A percentile compares a stretch with the other conserved stretches of the same genome.
Conservation (phyloP, 164 flowering plant genomes). For the Macadamia tetraphylla region DNA sequence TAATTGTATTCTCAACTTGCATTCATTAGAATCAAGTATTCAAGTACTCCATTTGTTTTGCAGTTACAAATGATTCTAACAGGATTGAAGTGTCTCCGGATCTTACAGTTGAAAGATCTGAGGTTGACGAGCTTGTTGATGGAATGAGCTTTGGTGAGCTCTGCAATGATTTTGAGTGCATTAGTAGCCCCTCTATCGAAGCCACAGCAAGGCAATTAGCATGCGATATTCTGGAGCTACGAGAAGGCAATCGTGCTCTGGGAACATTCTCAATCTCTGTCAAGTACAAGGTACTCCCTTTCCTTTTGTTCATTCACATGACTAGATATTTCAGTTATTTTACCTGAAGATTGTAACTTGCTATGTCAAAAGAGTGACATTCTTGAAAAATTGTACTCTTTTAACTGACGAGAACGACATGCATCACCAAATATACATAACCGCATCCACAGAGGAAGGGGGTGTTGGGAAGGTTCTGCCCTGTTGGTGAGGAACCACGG, state of each 20-base stretch:
- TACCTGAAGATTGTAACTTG: no score
- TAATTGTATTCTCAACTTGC: background rate
- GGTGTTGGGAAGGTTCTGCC: no score
- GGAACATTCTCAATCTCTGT: slow-evolving; percentile 71
- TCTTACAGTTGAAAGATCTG: slow-evolving; percentile 34
- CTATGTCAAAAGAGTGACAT: no score
- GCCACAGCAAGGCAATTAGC: slow-evolving; percentile 87
- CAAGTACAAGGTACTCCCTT: slow-evolving; percentile 60
- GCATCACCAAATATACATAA: no score
- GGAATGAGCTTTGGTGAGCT: slow-evolving; percentile 89
- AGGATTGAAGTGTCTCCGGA: slow-evolving; percentile 28
- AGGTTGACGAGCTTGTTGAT: slow-evolving; percentile 79
- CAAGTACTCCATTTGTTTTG: background rate
- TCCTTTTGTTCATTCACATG: no score
- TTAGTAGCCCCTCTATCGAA: slow-evolving; percentile 84
- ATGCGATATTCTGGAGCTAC: slow-evolving; percentile 77
- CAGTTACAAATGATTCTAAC: slow-evolving; percentile 45
- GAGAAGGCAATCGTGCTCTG: slow-evolving; percentile 79
- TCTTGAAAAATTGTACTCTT: no score
- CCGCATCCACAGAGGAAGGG: no score
- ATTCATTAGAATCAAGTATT: background rate
- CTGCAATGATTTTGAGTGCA: slow-evolving; percentile 94
- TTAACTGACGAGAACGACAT: no score
- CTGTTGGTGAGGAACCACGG: no score
- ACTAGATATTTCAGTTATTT: no score